These are phyloP conservation scores for Bacidia gigantensis DNA, from an alignment of 495 filamentous ascomycete species.

Conservation along the genomic window DNA sequence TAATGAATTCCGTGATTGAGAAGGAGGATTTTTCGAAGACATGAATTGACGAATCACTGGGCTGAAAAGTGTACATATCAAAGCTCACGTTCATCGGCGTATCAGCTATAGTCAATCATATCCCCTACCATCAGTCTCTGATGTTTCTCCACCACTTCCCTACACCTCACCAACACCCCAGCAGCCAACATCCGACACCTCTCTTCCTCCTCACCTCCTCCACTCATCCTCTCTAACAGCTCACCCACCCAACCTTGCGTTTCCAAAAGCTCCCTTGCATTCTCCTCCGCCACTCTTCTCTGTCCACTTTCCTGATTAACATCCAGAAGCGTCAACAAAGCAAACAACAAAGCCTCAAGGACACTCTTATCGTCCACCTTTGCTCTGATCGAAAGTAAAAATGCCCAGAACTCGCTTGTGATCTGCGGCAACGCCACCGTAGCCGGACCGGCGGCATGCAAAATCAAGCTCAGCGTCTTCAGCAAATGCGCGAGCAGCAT, in stretches of 20 bases:
- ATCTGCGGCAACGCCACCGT: constrained; percentile 31
- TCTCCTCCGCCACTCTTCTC: constrained; percentile 43
- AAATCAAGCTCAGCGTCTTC: constrained; percentile 35
- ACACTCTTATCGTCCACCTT: constrained; percentile 41
- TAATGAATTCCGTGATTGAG: constrained; percentile 82
- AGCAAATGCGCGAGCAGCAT: constrained; percentile 36
- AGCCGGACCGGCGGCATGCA: constrained; percentile 37
- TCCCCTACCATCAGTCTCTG: constrained; percentile 37
- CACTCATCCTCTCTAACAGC: constrained; percentile 48
- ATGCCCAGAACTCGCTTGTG: constrained; percentile 32
- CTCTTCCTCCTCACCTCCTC: constrained; percentile 42
- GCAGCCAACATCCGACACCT: constrained; percentile 61
- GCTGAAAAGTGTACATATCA: too few relatives aligned
- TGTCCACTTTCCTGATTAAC: constrained; percentile 47
- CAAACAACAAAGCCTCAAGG: constrained; percentile 61
- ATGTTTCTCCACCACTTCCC: constrained; percentile 71
- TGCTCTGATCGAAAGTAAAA: constrained; percentile 33
- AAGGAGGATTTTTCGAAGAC: constrained; percentile 46
- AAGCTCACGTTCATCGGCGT: too few relatives aligned
- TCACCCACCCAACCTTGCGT: constrained; percentile 57
- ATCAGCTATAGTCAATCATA: constrained; percentile 12
- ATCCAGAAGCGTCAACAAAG: constrained; percentile 67
- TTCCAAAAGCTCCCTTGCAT: constrained; percentile 40
- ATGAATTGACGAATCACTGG: too few relatives aligned
- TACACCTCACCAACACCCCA: constrained; percentile 62